phyloP scores from a whole-genome alignment of 257 asterid species.

The Echium plantagineum region DNA sequence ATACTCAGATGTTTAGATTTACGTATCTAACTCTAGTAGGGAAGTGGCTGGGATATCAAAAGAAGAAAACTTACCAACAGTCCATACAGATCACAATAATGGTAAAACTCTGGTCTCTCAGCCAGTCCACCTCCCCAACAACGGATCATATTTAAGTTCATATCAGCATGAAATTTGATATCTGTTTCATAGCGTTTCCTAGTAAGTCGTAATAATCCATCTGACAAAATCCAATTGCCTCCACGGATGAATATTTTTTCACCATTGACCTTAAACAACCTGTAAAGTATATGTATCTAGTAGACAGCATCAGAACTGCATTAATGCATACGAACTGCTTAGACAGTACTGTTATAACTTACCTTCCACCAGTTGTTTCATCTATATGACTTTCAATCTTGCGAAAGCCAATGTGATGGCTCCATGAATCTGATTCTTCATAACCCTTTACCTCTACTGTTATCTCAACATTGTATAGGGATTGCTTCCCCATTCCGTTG shows the following conservation, averaged over 20 bases:
- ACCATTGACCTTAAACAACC: constrained; percentile 90
- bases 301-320: not conserved
- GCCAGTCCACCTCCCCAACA: constrained; percentile 99
- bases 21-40: not conserved
- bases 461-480: constrained; percentile 71
- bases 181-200: constrained; percentile 74
- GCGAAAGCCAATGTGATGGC: constrained; percentile 84
- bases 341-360: constrained; percentile 5
- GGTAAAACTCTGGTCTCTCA: constrained; percentile 95
- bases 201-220: constrained; percentile 82
- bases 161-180: constrained; percentile 91
- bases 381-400: constrained; percentile 74
- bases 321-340: not conserved
- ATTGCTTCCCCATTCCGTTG: constrained; percentile 94
- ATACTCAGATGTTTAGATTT: not conserved
- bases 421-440: constrained; percentile 88
- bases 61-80: constrained; percentile 48
- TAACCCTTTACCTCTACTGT: constrained; percentile 53
- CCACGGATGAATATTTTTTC: constrained; percentile 89
- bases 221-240: constrained; percentile 96
- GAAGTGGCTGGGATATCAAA: not conserved
- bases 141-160: constrained; percentile 97
- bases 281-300: constrained; percentile 20
- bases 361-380: constrained; percentile 90
- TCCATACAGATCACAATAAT: constrained; percentile 85